phyloP scores from a whole-genome alignment of 2,329 filamentous ascomycete genomes.

The Monilinia laxa region DNA sequence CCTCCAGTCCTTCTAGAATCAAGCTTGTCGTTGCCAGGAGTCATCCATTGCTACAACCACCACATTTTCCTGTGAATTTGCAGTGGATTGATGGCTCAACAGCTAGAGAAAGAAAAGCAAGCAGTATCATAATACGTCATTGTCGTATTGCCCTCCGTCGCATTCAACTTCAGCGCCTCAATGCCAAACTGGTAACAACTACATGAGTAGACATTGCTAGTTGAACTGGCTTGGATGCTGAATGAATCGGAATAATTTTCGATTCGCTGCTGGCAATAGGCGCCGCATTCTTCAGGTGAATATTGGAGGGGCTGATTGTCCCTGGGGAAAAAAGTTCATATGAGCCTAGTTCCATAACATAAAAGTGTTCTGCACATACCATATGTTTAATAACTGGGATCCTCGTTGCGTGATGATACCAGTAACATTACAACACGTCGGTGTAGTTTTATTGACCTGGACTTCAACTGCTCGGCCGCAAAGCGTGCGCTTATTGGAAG shows the following conservation, averaged over 20 bases:
- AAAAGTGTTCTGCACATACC: not conserved
- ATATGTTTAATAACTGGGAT: not conserved
- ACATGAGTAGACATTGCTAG: not conserved
- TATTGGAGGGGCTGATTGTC: constrained; percentile 2
- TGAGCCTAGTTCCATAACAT: too few species aligned
- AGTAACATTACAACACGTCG: not conserved
- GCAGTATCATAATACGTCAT: not conserved
- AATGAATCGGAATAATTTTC: not conserved
- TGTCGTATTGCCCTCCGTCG: not conserved
- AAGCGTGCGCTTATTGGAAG: not conserved
- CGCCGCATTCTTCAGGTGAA: constrained; percentile 3
- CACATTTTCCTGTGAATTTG: too few species aligned
- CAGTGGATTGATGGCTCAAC: too few species aligned
- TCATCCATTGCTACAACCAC: too few species aligned
- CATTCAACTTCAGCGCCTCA: constrained; percentile 4
- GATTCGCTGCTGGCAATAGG: constrained; percentile 7
- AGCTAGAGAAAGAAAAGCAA: constrained; percentile 7
- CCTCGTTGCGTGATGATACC: not conserved
- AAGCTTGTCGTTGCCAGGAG: too few species aligned
- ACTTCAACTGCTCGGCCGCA: not conserved
- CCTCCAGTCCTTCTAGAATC: too few species aligned
- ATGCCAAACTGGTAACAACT: constrained; percentile 8
- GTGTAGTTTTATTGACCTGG: not conserved
- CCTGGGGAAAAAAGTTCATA: too few species aligned
- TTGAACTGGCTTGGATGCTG: constrained; percentile 4